Evolutionary conservation across 306 rosid genomes (phyloP), one percentile per base, ranked within the genome.

Genomic region (Vigna unguiculata): DNA sequence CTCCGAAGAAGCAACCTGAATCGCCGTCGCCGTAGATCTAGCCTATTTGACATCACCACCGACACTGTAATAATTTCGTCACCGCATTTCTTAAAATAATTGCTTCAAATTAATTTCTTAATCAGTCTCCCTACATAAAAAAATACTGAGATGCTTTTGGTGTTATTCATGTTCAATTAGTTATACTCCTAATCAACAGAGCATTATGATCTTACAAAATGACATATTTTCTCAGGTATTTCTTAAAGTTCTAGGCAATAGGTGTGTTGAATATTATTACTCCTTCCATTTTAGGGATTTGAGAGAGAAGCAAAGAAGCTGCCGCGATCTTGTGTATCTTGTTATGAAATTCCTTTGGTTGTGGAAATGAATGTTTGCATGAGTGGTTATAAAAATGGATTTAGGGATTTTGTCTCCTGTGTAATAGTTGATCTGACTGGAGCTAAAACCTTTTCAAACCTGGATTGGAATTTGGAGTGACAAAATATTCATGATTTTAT

Each of bases 11-110:
- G 80, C 84, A 96, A 96, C 45, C 90, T 87, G 76, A 96, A 92
- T 67, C 98, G 99, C 91, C 96, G 99, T 21, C 99, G 99, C 85
- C 99, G 99, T 73, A 87, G 99, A 88, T 92, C 99, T 70, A 96
- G 99, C 81, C 98, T 96, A 57, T 96, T 96, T 5, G 99, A 96
- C 43, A 96, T 96, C 88, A 96, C 99, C 75, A 89, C 99, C 1
- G 99, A 96, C 72, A 76, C 96, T 81, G 99, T 96, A 88, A n/a
- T n/a, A n/a, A 69, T 43, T 74, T 65, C 21, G 13, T 41, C 55
- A 12, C 49, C 59, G 34, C 13, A 32, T 52, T 40, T n/a, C 14
- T 28, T n/a, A n/a, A 8, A 69, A 9, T 30, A 30, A 30, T 49
- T 3, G 17, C 14, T 11, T 11, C 13, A 3, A 40, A 34, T 65